These are phyloP conservation scores for Colletotrichum lupini DNA, from an alignment of 2,329 filamentous ascomycete species.

Conservation along the genomic window DNA sequence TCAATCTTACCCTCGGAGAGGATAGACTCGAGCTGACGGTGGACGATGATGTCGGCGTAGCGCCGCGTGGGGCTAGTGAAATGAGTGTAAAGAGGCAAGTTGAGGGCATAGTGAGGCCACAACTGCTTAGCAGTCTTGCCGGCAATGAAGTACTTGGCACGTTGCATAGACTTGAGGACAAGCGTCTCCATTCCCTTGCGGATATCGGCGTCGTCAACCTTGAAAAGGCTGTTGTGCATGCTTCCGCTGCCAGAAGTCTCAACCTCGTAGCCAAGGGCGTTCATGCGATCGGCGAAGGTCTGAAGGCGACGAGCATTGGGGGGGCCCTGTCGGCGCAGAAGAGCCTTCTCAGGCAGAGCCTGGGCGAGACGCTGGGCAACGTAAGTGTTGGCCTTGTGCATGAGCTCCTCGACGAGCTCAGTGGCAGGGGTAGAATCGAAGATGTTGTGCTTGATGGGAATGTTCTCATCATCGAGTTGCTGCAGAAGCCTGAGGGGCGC, in stretches of 20 bases:
- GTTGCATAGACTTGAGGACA: conserved; percentile 93
- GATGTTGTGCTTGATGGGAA: conserved; percentile 95
- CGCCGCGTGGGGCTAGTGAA: conserved; percentile 96
- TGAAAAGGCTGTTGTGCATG: conserved; percentile 94
- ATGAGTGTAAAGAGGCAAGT: conserved; percentile 94
- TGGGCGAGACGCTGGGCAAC: conserved; percentile 86
- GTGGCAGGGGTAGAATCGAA: conserved; percentile 91
- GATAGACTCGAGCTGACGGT: conserved; percentile 90
- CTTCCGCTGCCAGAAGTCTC: conserved; percentile 90
- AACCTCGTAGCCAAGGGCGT: conserved; percentile 87
- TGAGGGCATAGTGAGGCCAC: conserved; percentile 90
- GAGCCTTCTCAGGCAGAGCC: conserved; percentile 88
- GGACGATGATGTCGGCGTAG: conserved; percentile 94
- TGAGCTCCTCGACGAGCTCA: conserved; percentile 94
- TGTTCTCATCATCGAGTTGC: conserved; percentile 97
- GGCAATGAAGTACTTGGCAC: conserved; percentile 93
- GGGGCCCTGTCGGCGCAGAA: conserved; percentile 86
- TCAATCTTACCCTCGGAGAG: conserved; percentile 85
- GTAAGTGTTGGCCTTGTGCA: conserved; percentile 90
- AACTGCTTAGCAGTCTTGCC: conserved; percentile 82
- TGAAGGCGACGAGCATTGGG: conserved; percentile 90
- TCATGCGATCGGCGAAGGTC: conserved; percentile 94
- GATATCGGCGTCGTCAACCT: conserved; percentile 86
- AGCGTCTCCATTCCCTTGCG: conserved; percentile 99
- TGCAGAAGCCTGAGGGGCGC: conserved; percentile 89